Evolutionary conservation across 176 grass and related monocot species (phyloP).

Genomic region (Alopecurus myosuroides): DNA sequence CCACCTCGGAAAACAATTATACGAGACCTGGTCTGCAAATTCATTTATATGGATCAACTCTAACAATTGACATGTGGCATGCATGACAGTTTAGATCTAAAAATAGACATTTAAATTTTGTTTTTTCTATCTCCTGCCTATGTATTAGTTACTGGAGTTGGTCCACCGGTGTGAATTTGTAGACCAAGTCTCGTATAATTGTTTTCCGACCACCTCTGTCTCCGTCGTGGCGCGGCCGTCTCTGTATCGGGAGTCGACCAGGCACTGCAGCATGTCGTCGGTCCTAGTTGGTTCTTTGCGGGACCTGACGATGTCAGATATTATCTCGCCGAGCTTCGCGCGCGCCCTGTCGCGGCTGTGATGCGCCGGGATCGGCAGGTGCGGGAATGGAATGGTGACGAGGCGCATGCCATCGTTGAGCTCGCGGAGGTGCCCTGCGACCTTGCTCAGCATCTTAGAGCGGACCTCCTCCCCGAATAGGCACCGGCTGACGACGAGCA

Average conservation of each 20-base stretch:
- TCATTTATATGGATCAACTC: too few relatives aligned
- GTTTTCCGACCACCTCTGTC: slow-evolving; percentile 38
- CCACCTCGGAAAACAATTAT: too few relatives aligned
- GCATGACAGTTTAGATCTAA: too few relatives aligned
- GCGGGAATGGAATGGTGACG: slow-evolving; percentile 39
- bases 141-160: too few relatives aligned
- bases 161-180: too few relatives aligned
- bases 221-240: slow-evolving; percentile 41
- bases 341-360: slow-evolving; percentile 38
- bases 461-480: slow-evolving; percentile 51
- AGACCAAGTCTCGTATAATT: too few relatives aligned
- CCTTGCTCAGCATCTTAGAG: slow-evolving; percentile 44
- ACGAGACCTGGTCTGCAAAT: too few relatives aligned
- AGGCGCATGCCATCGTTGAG: slow-evolving; percentile 46
- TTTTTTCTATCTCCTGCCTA: too few relatives aligned
- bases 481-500: slow-evolving; percentile 40
- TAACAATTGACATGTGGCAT: too few relatives aligned
- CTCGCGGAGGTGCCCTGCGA: slow-evolving; percentile 32
- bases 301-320: slow-evolving; percentile 44
- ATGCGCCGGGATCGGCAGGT: slow-evolving; percentile 48
- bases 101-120: too few relatives aligned
- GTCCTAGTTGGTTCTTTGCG: not conserved
- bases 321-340: slow-evolving; percentile 43
- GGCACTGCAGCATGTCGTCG: slow-evolving; percentile 53
- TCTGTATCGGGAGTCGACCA: slow-evolving; percentile 50